Percentiles rank a stretch among this genome's conserved stretches.
Evolutionary conservation across 1,139 yeast genomes (phyloP).

Genomic region (Lodderomyces metapsilosis): DNA sequence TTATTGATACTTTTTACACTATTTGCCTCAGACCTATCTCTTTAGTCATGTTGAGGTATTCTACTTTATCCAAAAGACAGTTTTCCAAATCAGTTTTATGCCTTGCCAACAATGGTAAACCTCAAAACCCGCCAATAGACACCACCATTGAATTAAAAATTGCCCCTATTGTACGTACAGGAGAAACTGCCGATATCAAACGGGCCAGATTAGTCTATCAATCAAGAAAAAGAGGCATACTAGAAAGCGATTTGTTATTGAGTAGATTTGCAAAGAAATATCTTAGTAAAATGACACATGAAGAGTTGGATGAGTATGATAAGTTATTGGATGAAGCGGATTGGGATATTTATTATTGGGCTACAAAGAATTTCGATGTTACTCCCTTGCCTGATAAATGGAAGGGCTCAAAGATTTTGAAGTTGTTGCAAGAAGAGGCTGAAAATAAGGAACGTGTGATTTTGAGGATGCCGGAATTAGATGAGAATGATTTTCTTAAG

Average conservation of each 20-base stretch:
- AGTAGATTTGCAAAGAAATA: conserved; percentile 82
- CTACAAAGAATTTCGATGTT: conserved; percentile 73
- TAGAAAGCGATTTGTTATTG: conserved; percentile 85
- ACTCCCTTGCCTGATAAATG: conserved; percentile 88
- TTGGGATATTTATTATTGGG: conserved; percentile 99
- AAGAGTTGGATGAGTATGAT: conserved; percentile 84
- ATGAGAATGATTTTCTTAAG: conserved; percentile 8
- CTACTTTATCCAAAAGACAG: conserved; percentile 12
- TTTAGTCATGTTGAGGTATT: neutral
- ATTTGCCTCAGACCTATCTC: no score
- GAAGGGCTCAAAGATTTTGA: conserved; percentile 66
- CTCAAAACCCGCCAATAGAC: conserved; percentile 40
- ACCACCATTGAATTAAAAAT: conserved; percentile 48
- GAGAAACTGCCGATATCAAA: conserved; percentile 74
- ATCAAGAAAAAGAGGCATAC: conserved; percentile 90
- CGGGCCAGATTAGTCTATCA: conserved; percentile 88
- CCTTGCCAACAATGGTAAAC: conserved; percentile 40
- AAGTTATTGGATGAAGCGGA: conserved; percentile 84
- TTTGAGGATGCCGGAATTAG: conserved; percentile 77
- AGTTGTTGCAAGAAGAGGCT: conserved; percentile 68
- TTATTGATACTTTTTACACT: no score
- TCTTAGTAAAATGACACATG: conserved; percentile 56
- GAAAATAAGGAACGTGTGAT: conserved; percentile 70
- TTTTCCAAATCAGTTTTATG: conserved; percentile 14
- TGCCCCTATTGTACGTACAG: conserved; percentile 70